A percentile compares a stretch with the other conserved stretches of the same genome.
Conservation (phyloP, 2,329 filamentous ascomycete species). For the Gaeumannomyces tritici region DNA sequence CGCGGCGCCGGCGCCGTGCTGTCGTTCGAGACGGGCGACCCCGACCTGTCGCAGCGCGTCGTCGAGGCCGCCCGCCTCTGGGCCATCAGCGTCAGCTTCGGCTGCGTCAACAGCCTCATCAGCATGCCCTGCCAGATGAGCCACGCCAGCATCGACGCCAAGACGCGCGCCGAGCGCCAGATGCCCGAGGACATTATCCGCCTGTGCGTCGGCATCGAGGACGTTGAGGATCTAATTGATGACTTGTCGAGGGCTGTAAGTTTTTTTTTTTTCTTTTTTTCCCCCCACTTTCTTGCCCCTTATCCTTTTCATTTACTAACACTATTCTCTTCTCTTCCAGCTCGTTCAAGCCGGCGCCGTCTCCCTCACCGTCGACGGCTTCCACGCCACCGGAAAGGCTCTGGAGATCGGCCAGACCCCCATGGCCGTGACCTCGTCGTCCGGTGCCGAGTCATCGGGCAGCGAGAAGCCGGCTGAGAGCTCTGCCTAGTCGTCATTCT, state of each 20-base stretch:
- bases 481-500: neutral
- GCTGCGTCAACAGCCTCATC: slow-evolving; percentile 96
- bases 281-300: neutral
- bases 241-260: slow-evolving; percentile 84
- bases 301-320: neutral
- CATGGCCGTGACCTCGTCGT: neutral
- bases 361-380: slow-evolving; percentile 3
- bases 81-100: slow-evolving; percentile 95
- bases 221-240: slow-evolving; percentile 82
- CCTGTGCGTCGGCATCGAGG: slow-evolving; percentile 93
- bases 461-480: slow-evolving; percentile 4
- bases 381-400: slow-evolving; percentile 4
- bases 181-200: slow-evolving; percentile 97
- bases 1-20: slow-evolving; percentile 89
- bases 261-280: slow-evolving; percentile 14
- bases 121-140: slow-evolving; percentile 99
- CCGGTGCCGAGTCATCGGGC: neutral
- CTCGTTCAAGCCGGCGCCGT: slow-evolving; percentile 4
- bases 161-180: slow-evolving; percentile 77
- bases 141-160: slow-evolving; percentile 94
- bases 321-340: neutral
- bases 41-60: slow-evolving; percentile 76
- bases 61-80: slow-evolving; percentile 87
- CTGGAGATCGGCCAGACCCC: slow-evolving; percentile 2
- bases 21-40: slow-evolving; percentile 90